Evolutionary conservation across 2,329 filamentous ascomycete species (phyloP).

Genomic region (Aspergillus glaucus): DNA sequence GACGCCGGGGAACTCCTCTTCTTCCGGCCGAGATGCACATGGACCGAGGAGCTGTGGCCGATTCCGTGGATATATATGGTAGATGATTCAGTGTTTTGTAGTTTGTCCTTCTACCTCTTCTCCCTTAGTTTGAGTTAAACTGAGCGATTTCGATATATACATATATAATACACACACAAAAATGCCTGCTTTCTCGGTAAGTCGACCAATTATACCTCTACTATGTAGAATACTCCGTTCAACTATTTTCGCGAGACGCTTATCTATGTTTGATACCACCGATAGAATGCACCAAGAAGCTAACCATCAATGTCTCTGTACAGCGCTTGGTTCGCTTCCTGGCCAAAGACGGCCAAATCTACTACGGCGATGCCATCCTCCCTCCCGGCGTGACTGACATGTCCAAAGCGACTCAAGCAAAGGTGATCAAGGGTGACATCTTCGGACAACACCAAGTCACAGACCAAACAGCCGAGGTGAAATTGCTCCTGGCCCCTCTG

Average conservation of each 20-base stretch:
- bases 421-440: conserved; percentile 59
- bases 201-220: not conserved
- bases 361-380: conserved; percentile 70
- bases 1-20: conserved; percentile 2
- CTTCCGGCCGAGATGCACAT: conserved; percentile 23
- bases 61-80: not conserved
- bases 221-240: not conserved
- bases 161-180: conserved; percentile 6
- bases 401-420: conserved; percentile 54
- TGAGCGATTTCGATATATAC: not conserved
- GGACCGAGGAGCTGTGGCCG: not conserved
- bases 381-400: conserved; percentile 56
- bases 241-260: not conserved
- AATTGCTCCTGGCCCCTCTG: conserved; percentile 56
- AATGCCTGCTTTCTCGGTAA: conserved; percentile 39
- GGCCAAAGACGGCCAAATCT: conserved; percentile 60
- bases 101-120: not conserved
- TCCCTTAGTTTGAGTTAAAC: not conserved
- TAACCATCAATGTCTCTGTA: not conserved
- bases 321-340: conserved; percentile 69
- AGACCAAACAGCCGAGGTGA: conserved; percentile 50
- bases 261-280: too few species aligned
- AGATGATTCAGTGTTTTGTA: not conserved
- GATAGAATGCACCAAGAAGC: not conserved
- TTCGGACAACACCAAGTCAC: conserved; percentile 61